Evolutionary conservation across 768 basidiomycete genomes (phyloP).

Genomic region (Sporobolomyces pararoseus): DNA sequence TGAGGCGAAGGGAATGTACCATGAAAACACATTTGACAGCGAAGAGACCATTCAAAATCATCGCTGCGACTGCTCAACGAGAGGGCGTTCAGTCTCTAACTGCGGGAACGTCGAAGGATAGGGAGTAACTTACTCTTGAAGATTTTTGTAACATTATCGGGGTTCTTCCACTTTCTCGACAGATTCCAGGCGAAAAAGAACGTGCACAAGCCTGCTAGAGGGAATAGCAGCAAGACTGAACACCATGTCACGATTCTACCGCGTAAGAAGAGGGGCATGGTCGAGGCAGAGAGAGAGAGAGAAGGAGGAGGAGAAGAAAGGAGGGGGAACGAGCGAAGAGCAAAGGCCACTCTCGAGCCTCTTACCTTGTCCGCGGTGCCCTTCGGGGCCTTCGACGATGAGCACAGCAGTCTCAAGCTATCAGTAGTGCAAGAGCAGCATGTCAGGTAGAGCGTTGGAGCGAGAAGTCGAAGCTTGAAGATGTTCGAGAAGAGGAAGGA

Average conservation of each 20-base stretch:
- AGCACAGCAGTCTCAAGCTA: no score
- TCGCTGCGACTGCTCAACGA: background rate
- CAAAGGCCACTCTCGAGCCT: no score
- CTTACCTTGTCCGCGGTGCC: no score
- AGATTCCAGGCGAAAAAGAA: slow-evolving; percentile 33
- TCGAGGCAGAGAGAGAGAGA: background rate
- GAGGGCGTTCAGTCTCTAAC: background rate
- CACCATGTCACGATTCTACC: slow-evolving; percentile 13
- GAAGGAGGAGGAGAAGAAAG: background rate
- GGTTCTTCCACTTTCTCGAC: slow-evolving; percentile 8
- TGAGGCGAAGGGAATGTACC: slow-evolving; percentile 8
- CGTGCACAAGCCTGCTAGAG: background rate
- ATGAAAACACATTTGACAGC: slow-evolving; percentile 19
- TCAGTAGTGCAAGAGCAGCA: no score
- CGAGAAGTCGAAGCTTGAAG: no score
- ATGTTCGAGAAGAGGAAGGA: no score
- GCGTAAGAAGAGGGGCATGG: slow-evolving; percentile 15
- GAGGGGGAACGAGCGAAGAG: background rate
- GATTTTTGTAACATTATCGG: slow-evolving; percentile 10
- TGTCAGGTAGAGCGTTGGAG: no score
- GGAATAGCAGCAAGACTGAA: slow-evolving; percentile 1
- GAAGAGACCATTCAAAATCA: slow-evolving; percentile 24
- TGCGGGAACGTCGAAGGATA: background rate
- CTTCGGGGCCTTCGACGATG: no score
- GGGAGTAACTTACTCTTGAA: slow-evolving; percentile 20